phyloP scores from a whole-genome alignment of 1,139 yeast genomes.

The Suhomyces bolitotheri region DNA sequence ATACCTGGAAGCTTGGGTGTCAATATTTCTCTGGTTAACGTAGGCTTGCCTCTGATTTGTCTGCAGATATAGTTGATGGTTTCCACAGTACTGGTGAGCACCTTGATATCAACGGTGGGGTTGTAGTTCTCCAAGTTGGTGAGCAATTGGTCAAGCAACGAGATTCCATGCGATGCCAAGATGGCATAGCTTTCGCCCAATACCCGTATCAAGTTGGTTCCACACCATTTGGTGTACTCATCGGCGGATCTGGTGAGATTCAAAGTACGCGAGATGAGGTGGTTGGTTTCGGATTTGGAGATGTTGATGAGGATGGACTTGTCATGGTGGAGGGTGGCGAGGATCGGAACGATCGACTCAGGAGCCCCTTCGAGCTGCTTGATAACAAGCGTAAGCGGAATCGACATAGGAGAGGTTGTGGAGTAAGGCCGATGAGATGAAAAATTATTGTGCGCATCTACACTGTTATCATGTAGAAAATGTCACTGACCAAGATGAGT shows the following conservation, averaged over 20 bases:
- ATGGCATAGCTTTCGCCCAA: slow-evolving; percentile 53
- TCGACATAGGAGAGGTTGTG: slow-evolving; percentile 25
- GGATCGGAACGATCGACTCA: slow-evolving; percentile 35
- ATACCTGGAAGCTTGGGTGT: slow-evolving; percentile 76
- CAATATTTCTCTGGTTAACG: slow-evolving; percentile 77
- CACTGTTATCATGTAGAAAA: too few relatives aligned
- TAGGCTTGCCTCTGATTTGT: slow-evolving; percentile 74
- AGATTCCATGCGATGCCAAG: slow-evolving; percentile 58
- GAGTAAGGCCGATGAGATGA: slow-evolving; percentile 4
- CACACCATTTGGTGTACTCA: slow-evolving; percentile 60
- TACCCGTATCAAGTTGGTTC: slow-evolving; percentile 55
- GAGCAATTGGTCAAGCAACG: slow-evolving; percentile 55
- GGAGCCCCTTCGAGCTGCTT: slow-evolving; percentile 40
- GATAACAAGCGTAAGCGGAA: slow-evolving; percentile 36
- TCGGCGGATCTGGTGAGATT: slow-evolving; percentile 55
- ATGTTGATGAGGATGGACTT: slow-evolving; percentile 37
- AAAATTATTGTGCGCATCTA: slow-evolving; percentile 1
- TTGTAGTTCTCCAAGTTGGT: slow-evolving; percentile 57
- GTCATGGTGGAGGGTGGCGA: slow-evolving; percentile 31
- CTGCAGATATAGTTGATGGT: slow-evolving; percentile 51
- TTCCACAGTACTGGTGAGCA: slow-evolving; percentile 51
- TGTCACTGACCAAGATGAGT: too few relatives aligned
- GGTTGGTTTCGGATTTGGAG: slow-evolving; percentile 55
- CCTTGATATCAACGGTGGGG: slow-evolving; percentile 38
- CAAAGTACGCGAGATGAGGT: slow-evolving; percentile 55